Evolutionary conservation across 129 eudicot species (phyloP).

Genomic region (Escallonia herrerae): DNA sequence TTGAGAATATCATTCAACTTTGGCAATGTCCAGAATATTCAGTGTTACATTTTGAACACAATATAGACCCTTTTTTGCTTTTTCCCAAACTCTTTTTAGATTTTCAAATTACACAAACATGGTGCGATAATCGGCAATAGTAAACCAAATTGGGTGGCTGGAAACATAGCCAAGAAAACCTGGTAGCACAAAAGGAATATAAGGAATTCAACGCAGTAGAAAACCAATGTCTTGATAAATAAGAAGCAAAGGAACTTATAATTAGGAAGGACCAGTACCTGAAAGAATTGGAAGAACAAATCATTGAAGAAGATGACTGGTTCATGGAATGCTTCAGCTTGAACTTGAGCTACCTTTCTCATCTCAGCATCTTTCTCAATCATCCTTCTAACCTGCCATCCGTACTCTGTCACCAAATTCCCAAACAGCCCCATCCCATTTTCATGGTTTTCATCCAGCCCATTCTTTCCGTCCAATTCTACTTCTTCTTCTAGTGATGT

Average conservation of each 20-base stretch:
- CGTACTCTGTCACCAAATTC: conserved; percentile 48
- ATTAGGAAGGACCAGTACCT: conserved; percentile 23
- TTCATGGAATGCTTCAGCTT: conserved; percentile 90
- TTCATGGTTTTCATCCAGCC: conserved; percentile 10
- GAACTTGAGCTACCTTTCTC: conserved; percentile 71
- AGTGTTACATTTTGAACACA: no score
- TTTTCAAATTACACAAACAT: no score
- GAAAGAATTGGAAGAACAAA: conserved; percentile 68
- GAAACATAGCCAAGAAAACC: no score
- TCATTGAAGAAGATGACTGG: conserved; percentile 61
- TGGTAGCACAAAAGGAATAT: no score
- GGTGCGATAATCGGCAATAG: no score
- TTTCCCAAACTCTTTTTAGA: no score
- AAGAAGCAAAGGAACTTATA: background rate
- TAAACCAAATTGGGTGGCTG: no score
- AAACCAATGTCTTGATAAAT: no score
- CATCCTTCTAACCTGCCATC: conserved; percentile 93
- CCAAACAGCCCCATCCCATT: conserved; percentile 30
- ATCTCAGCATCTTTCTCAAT: conserved; percentile 64
- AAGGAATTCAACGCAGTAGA: no score
- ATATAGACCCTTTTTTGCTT: no score
- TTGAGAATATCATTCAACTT: no score
- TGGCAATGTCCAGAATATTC: no score
- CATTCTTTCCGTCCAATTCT: conserved; percentile 1
- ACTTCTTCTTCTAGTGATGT: conserved; percentile 15